These are phyloP conservation scores for Moniliophthora roreri DNA, from an alignment of 1,284 basidiomycete genomes.

Conservation along the genomic window DNA sequence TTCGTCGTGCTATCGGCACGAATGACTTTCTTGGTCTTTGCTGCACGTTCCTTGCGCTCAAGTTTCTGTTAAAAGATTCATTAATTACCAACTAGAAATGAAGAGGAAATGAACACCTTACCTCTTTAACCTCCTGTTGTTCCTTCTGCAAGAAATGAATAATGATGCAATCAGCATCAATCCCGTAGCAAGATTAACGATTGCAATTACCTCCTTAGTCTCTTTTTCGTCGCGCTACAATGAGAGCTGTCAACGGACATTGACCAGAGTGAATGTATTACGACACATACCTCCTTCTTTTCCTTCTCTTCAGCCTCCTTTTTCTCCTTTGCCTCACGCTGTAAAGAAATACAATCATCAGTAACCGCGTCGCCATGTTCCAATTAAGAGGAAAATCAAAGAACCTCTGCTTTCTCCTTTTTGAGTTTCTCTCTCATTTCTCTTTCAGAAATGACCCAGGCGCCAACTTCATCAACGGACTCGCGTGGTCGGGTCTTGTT, in stretches of 20 bases:
- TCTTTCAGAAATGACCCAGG: slow-evolving; percentile 75
- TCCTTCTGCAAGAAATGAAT: slow-evolving; percentile 16
- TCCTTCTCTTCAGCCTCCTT: slow-evolving; percentile 63
- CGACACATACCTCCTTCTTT: slow-evolving; percentile 49
- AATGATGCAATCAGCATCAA: slow-evolving; percentile 10
- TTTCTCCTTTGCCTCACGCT: slow-evolving; percentile 77
- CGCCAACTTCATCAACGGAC: slow-evolving; percentile 74
- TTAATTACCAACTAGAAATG: background rate
- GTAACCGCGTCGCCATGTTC: slow-evolving; percentile 9
- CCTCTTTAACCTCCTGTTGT: slow-evolving; percentile 21
- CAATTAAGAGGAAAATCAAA: slow-evolving; percentile 13
- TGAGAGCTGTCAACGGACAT: background rate
- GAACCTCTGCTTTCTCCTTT: slow-evolving; percentile 80
- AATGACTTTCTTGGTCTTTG: slow-evolving; percentile 52
- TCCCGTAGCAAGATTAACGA: background rate
- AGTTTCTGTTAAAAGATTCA: slow-evolving; percentile 37
- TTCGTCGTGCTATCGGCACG: slow-evolving; percentile 39
- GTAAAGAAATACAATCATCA: slow-evolving; percentile 16
- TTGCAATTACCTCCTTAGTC: slow-evolving; percentile 37
- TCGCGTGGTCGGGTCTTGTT: slow-evolving; percentile 83
- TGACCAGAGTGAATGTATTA: background rate
- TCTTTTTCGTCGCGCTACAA: slow-evolving; percentile 44
- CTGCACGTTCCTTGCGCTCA: slow-evolving; percentile 55
- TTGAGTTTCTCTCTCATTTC: slow-evolving; percentile 79
- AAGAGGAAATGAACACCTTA: background rate